Evolutionary conservation across 2,329 filamentous ascomycete genomes (phyloP).

Genomic region (Boeremia exigua): DNA sequence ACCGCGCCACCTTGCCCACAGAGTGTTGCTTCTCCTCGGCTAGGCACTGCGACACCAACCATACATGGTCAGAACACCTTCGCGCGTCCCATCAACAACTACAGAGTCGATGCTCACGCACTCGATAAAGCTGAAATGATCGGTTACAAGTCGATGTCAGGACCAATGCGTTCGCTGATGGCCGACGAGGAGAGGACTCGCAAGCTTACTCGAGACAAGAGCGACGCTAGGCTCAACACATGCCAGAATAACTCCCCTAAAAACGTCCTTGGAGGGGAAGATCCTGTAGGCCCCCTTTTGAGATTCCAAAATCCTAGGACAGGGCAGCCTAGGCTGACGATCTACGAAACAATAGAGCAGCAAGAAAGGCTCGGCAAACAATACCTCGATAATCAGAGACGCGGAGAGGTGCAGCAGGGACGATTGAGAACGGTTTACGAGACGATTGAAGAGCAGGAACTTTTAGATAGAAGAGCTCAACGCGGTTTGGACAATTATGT

Average conservation of each 20-base stretch:
- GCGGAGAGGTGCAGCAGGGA: neutral
- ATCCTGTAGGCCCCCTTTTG: constrained; percentile 1
- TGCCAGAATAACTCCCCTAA: neutral
- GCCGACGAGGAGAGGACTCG: neutral
- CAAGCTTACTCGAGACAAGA: neutral
- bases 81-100: neutral
- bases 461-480: neutral
- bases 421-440: constrained; percentile 4
- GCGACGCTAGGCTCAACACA: neutral
- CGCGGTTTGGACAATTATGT: neutral
- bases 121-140: neutral
- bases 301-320: constrained; percentile 3
- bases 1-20: neutral
- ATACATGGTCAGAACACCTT: neutral
- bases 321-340: constrained; percentile 11
- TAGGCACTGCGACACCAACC: neutral
- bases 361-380: constrained; percentile 1
- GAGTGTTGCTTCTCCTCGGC: neutral
- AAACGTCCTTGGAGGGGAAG: neutral
- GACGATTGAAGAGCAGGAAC: constrained; percentile 11
- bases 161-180: neutral
- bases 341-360: constrained; percentile 7
- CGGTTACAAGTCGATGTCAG: neutral
- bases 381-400: neutral
- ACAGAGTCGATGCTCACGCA: neutral